These are phyloP conservation scores for Arthrobotrys megalospora DNA, from an alignment of 2,329 filamentous ascomycete genomes.

Conservation along the genomic window DNA sequence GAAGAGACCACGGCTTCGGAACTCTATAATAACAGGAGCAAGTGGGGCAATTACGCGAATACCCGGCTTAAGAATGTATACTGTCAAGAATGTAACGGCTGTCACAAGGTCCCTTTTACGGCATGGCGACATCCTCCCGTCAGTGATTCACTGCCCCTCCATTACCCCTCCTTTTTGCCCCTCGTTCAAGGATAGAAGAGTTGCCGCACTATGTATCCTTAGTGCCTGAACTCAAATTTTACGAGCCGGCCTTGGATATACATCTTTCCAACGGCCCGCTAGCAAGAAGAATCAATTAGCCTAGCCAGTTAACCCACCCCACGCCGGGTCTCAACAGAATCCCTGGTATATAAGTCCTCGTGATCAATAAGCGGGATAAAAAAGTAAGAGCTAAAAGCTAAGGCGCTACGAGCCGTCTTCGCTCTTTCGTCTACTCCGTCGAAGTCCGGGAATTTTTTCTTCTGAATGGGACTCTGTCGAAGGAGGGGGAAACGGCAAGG, in stretches of 20 bases:
- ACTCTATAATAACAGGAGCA: not conserved
- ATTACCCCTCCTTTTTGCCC: conserved; percentile 29
- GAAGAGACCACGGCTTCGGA: conserved; percentile 5
- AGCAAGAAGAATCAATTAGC: conserved; percentile 17
- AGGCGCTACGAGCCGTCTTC: conserved; percentile 45
- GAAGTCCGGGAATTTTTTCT: conserved; percentile 11
- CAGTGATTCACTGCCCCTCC: conserved; percentile 21
- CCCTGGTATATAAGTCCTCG: conserved; percentile 40
- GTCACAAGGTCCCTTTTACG: conserved; percentile 14
- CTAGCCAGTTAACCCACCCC: conserved; percentile 5
- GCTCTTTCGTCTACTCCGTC: conserved; percentile 12
- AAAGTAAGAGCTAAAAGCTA: conserved; percentile 17
- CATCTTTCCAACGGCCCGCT: conserved; percentile 1
- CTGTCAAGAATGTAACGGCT: conserved; percentile 10
- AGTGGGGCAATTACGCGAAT: conserved; percentile 17
- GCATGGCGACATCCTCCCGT: conserved; percentile 44
- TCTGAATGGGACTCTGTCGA: not conserved
- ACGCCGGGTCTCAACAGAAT: conserved; percentile 14
- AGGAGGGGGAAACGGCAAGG: not conserved
- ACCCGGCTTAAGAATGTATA: not conserved
- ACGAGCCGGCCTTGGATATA: not conserved
- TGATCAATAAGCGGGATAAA: conserved; percentile 43
- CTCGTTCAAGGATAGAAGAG: not conserved
- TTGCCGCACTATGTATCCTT: not conserved
- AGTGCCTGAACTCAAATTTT: not conserved